Evolutionary conservation across 345 rosid genomes (phyloP).

Genomic region (Physaria fendleri): DNA sequence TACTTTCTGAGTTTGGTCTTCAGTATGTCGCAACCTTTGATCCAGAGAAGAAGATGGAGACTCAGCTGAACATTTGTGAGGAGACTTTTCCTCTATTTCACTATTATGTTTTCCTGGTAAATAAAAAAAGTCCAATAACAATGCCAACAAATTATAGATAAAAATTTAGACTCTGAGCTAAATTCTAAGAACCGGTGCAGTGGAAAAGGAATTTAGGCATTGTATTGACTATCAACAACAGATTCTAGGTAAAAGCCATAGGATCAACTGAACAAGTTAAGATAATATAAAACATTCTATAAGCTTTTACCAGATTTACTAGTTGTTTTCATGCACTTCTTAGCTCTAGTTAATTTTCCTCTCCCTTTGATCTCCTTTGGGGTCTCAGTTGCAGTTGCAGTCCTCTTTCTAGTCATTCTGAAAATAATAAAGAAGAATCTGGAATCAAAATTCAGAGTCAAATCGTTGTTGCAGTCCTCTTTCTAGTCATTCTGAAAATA

Average conservation of each 20-base stretch:
- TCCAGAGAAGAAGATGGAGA: constrained; percentile 1
- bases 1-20: constrained; percentile 11
- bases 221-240: neutral
- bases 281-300: neutral
- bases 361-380: constrained; percentile 12
- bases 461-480: constrained; percentile 5
- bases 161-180: neutral
- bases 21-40: constrained; percentile 8
- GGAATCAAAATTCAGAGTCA: neutral
- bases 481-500: constrained; percentile 26
- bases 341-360: constrained; percentile 20
- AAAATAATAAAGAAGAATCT: neutral
- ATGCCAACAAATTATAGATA: neutral
- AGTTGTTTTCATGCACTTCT: constrained; percentile 17
- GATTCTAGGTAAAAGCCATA: neutral
- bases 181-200: neutral
- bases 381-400: constrained; percentile 3
- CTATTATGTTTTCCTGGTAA: constrained; percentile 18
- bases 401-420: constrained; percentile 31
- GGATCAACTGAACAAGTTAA: neutral
- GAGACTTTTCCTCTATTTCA: constrained; percentile 26
- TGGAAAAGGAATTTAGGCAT: neutral
- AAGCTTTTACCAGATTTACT: constrained; percentile 17
- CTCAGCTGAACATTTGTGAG: constrained; percentile 14
- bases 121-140: neutral